phyloP scores from a whole-genome alignment of 2,329 filamentous ascomycete genomes.

The Fusarium metavorans region DNA sequence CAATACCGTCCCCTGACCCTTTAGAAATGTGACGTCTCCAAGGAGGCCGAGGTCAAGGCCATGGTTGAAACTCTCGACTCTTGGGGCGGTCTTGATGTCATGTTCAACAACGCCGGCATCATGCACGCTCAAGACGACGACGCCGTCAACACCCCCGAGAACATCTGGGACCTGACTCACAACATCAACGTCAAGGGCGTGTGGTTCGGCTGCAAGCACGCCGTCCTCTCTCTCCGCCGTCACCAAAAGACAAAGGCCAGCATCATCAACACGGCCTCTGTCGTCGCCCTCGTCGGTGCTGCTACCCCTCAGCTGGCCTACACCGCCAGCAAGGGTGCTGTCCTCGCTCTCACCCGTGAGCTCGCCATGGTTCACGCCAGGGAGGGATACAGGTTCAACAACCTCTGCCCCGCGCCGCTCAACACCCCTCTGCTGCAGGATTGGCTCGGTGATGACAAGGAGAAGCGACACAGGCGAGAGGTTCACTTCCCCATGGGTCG shows the following conservation, averaged over 20 bases:
- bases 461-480: conserved; percentile 85
- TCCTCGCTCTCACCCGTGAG: conserved; percentile 89
- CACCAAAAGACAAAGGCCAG: conserved; percentile 83
- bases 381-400: conserved; percentile 91
- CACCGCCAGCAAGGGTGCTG: conserved; percentile 93
- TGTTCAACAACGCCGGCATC: conserved; percentile 98
- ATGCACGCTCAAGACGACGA: conserved; percentile 89
- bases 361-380: conserved; percentile 92
- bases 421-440: conserved; percentile 94
- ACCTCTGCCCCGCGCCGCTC: conserved; percentile 88
- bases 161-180: conserved; percentile 94
- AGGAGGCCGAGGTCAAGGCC: conserved; percentile 81
- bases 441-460: conserved; percentile 88
- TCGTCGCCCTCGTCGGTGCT: conserved; percentile 87
- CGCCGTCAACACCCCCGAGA: conserved; percentile 86
- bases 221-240: conserved; percentile 82
- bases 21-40: conserved; percentile 79
- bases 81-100: conserved; percentile 90
- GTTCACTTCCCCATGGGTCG: conserved; percentile 90
- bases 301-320: conserved; percentile 93
- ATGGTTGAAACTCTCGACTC: conserved; percentile 80
- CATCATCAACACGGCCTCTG: conserved; percentile 92
- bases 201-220: conserved; percentile 96
- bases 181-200: conserved; percentile 98
- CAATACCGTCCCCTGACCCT: neutral